Conservation (phyloP, 2,329 filamentous ascomycete species). For the Beauveria caledonica region DNA sequence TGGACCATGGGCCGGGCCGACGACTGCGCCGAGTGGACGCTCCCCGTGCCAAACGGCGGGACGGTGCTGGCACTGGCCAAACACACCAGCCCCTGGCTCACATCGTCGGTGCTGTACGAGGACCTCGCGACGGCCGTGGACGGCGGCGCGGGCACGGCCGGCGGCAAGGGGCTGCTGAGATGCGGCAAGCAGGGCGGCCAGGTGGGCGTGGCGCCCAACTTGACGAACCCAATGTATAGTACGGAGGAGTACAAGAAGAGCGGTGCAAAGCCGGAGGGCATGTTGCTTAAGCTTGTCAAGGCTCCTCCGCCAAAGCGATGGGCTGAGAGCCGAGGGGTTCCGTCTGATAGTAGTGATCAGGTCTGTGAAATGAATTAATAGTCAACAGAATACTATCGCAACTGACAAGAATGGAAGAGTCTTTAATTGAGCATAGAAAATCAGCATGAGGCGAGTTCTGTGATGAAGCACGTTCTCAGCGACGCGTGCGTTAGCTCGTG, state of each 20-base stretch:
- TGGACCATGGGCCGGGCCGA: constrained; percentile 14
- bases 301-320: neutral
- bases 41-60: constrained; percentile 11
- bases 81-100: constrained; percentile 16
- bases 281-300: constrained; percentile 22
- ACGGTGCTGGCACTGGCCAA: constrained; percentile 18
- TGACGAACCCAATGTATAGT: neutral
- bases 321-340: neutral
- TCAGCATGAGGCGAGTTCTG: too few relatives aligned
- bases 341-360: neutral
- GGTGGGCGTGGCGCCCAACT: neutral
- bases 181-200: neutral
- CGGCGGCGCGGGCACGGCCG: neutral
- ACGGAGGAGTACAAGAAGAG: constrained; percentile 18
- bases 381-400: neutral
- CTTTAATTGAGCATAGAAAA: too few relatives aligned
- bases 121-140: constrained; percentile 21
- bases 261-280: constrained; percentile 16
- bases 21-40: constrained; percentile 19
- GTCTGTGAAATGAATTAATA: too few relatives aligned
- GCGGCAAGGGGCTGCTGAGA: neutral
- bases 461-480: too few relatives aligned
- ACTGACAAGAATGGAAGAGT: too few relatives aligned
- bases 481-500: too few relatives aligned
- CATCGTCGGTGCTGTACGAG: constrained; percentile 18